These are phyloP conservation scores for Agaricus subrufescens DNA, from an alignment of 768 basidiomycete genomes.

Conservation along the genomic window DNA sequence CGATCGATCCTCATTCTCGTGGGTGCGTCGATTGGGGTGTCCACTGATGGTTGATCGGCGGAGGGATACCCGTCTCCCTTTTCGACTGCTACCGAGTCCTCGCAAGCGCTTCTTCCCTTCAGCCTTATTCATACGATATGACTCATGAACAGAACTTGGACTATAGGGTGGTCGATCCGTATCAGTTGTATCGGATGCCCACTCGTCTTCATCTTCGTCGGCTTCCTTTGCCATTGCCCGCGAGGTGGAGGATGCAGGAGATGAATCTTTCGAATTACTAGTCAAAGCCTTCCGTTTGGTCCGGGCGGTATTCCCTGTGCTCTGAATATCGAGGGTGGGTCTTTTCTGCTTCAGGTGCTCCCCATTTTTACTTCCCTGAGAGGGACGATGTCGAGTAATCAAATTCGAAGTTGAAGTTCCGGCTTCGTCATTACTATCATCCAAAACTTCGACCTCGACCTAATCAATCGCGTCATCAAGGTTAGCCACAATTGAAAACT, in stretches of 20 bases:
- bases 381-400: conserved; percentile 57
- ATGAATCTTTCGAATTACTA: background rate
- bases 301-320: conserved; percentile 15
- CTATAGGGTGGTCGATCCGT: conserved; percentile 13
- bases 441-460: conserved; percentile 3
- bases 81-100: conserved; percentile 1
- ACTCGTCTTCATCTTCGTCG: conserved; percentile 56
- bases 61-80: background rate
- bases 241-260: conserved; percentile 4
- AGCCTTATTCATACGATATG: conserved; percentile 7
- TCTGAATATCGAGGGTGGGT: conserved; percentile 16
- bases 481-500: background rate
- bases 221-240: conserved; percentile 7
- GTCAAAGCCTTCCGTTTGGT: conserved; percentile 5
- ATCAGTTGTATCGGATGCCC: conserved; percentile 54
- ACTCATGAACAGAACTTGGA: background rate
- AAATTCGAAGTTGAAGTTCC: conserved; percentile 36
- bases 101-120: conserved; percentile 9
- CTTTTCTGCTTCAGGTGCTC: conserved; percentile 17
- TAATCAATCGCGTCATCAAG: background rate
- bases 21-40: background rate
- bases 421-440: background rate
- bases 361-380: conserved; percentile 17
- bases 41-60: background rate
- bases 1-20: background rate